Conservation (phyloP, 495 filamentous ascomycete genomes). For the Mytilinidion resinicola region DNA sequence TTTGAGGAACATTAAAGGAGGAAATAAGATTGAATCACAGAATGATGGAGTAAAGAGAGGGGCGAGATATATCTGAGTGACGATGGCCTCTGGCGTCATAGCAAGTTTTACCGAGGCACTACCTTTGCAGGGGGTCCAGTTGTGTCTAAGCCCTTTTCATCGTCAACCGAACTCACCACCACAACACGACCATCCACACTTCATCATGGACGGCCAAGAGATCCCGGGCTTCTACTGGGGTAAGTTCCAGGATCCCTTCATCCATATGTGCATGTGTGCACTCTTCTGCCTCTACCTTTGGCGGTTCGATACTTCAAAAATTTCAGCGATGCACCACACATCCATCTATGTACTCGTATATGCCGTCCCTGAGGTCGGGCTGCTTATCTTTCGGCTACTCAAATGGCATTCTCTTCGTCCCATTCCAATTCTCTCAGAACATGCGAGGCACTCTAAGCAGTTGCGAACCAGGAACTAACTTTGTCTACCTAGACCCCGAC, state of each 20-base stretch:
- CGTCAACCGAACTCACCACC: not conserved
- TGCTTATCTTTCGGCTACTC: no score
- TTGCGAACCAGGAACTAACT: not conserved
- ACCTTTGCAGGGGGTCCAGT: no score
- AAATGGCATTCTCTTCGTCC: no score
- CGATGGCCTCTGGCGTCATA: slow-evolving; percentile 1
- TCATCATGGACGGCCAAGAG: slow-evolving; percentile 29
- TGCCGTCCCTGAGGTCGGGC: no score
- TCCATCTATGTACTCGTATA: no score
- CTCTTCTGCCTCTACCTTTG: no score
- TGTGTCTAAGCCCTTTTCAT: not conserved
- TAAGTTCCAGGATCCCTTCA: slow-evolving; percentile 14
- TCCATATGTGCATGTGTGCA: no score
- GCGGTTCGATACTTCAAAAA: not conserved
- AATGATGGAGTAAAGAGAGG: not conserved
- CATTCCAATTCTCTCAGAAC: no score
- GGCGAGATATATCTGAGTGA: not conserved
- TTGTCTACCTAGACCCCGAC: slow-evolving; percentile 39
- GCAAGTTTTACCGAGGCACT: not conserved
- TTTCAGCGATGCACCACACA: no score
- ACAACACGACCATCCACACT: not conserved
- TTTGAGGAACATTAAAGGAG: no score
- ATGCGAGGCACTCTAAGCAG: no score
- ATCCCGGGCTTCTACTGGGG: slow-evolving; percentile 48
- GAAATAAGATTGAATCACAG: not conserved